Conservation (phyloP, 371 early-diverging fungal genomes). For the Dichotomocladium elegans region DNA sequence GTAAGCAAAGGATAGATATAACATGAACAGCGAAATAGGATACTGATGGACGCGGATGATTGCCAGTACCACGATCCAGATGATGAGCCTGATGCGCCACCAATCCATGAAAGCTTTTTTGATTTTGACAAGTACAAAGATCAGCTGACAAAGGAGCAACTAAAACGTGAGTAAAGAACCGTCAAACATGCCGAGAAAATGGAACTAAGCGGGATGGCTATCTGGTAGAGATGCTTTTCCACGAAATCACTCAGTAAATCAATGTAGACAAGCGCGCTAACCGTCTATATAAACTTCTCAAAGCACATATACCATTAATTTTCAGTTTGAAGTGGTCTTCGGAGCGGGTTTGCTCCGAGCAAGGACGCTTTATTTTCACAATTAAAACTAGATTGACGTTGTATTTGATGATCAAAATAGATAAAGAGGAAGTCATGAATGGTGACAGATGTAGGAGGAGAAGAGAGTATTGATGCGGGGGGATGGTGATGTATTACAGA, state of each 20-base stretch:
- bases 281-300: too few relatives aligned
- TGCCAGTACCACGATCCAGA: constrained; percentile 76
- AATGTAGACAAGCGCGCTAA: too few relatives aligned
- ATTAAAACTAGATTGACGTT: too few relatives aligned
- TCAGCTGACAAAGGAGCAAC: constrained; percentile 76
- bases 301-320: too few relatives aligned
- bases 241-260: constrained; percentile 42
- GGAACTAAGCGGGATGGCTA: background rate
- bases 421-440: too few relatives aligned
- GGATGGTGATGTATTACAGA: too few relatives aligned
- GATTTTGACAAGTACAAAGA: constrained; percentile 89
- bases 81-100: constrained; percentile 77
- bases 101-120: constrained; percentile 79
- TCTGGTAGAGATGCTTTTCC: constrained; percentile 34
- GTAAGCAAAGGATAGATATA: constrained; percentile 16
- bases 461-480: too few relatives aligned
- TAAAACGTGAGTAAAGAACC: constrained; percentile 58
- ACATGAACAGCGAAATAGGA: background rate
- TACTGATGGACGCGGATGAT: background rate
- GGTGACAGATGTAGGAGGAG: too few relatives aligned
- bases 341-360: too few relatives aligned
- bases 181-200: background rate
- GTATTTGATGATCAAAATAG: too few relatives aligned
- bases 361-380: too few relatives aligned
- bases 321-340: too few relatives aligned